These are phyloP conservation scores for Neckera pumila DNA, from an alignment of 225 moss, liverwort and hornwort genomes.

Conservation along the genomic window DNA sequence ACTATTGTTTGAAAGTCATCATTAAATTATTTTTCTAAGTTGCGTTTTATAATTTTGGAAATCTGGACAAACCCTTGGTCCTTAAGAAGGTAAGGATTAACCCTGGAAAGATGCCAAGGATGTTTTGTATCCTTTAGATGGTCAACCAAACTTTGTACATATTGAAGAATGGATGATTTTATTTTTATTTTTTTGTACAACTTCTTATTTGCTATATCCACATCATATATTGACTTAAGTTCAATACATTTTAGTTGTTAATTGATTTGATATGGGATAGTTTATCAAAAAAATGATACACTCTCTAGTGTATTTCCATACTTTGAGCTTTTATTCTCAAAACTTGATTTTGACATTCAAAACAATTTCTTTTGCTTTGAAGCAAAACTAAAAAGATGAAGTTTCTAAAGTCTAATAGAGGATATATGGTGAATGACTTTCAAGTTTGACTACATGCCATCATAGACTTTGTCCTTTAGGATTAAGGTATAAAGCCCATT, in stretches of 20 bases:
- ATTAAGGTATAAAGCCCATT: not conserved
- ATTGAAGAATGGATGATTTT: not conserved
- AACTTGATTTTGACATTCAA: not conserved
- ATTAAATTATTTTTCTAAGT: no score
- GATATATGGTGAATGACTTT: not conserved
- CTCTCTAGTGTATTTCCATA: not conserved
- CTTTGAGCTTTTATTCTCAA: not conserved
- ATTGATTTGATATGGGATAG: fast-evolving
- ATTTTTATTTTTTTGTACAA: not conserved
- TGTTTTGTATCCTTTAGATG: no score
- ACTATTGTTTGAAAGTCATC: no score
- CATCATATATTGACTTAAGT: not conserved
- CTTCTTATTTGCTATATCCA: not conserved
- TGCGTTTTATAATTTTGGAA: no score
- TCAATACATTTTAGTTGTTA: not conserved
- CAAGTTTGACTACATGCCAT: not conserved
- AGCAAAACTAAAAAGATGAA: not conserved
- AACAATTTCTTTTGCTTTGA: not conserved
- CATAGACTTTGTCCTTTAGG: not conserved
- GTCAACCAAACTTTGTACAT: no score
- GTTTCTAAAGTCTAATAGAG: not conserved
- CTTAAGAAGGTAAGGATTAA: no score
- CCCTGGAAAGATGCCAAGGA: no score
- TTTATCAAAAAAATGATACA: not conserved
- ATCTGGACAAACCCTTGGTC: no score